A percentile compares a stretch with the other conserved stretches of the same genome.
Conservation (phyloP, 495 filamentous ascomycete genomes). For the Penicillium soppii region DNA sequence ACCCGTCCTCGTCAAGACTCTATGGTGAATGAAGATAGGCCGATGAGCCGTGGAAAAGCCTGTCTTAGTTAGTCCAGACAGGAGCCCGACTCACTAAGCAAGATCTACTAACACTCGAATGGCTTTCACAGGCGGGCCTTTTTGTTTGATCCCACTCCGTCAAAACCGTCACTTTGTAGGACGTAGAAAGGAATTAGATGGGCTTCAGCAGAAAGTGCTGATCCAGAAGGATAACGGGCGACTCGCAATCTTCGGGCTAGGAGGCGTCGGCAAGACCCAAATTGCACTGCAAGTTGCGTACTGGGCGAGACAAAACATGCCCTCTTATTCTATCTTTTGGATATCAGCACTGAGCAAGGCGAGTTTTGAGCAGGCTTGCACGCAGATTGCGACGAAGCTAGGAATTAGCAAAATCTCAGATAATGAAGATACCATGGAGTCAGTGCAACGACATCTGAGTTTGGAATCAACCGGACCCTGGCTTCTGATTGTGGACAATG, state of each 20-base stretch:
- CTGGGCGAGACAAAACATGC: too few relatives aligned
- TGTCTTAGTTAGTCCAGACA: too few relatives aligned
- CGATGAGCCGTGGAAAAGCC: too few relatives aligned
- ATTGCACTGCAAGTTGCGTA: neutral
- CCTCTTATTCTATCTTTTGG: constrained; percentile 7
- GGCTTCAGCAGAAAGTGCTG: neutral
- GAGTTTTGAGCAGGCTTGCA: constrained; percentile 5
- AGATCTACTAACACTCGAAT: too few relatives aligned
- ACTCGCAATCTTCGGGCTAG: neutral
- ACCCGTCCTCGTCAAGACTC: neutral
- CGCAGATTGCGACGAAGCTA: constrained; percentile 3
- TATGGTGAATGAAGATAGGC: too few relatives aligned
- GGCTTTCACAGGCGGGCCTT: too few relatives aligned
- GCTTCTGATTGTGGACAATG: constrained; percentile 4
- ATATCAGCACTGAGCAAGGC: constrained; percentile 1
- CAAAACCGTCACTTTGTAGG: too few relatives aligned
- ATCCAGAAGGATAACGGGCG: too few relatives aligned
- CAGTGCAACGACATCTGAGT: constrained; percentile 1
- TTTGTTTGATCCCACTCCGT: too few relatives aligned
- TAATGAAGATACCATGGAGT: constrained; percentile 3
- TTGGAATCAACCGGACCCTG: neutral
- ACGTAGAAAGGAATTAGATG: neutral
- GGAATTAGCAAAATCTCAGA: constrained; percentile 2
- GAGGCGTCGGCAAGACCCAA: neutral
- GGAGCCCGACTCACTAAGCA: too few relatives aligned